Percentiles rank a stretch among this genome's conserved stretches.
Conservation (phyloP, 345 rosid species). For the Garcia nutans region DNA sequence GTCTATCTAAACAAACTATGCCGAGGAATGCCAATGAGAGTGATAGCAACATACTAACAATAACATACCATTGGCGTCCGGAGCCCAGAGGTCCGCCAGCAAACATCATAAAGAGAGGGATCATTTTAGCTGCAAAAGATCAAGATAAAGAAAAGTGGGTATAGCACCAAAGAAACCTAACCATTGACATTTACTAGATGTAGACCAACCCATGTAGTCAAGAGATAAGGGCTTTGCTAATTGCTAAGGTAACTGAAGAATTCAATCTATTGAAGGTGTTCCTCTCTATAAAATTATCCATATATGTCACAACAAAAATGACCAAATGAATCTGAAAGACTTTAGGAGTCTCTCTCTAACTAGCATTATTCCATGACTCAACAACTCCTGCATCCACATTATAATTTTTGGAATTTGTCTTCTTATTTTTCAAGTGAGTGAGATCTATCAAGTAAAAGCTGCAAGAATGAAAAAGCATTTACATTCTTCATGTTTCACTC, state of each 20-base stretch:
- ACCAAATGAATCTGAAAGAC: neutral
- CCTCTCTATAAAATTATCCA: too few relatives aligned
- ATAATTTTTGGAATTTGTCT: neutral
- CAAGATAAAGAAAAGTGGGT: slow-evolving; percentile 6
- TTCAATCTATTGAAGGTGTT: neutral
- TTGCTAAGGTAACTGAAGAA: neutral
- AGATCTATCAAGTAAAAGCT: neutral
- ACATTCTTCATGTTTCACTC: too few relatives aligned
- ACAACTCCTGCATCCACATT: neutral
- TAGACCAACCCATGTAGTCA: neutral
- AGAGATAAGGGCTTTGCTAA: neutral
- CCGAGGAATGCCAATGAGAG: too few relatives aligned
- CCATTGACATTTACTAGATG: neutral
- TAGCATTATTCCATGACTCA: neutral
- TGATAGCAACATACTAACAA: too few relatives aligned
- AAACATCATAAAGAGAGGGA: slow-evolving; percentile 88
- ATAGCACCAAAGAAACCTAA: slow-evolving; percentile 9
- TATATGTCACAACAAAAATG: neutral
- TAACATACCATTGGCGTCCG: slow-evolving; percentile 75
- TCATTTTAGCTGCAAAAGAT: slow-evolving; percentile 76
- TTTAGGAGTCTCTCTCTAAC: neutral
- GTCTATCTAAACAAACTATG: too few relatives aligned
- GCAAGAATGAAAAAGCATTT: neutral
- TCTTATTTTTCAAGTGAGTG: neutral
- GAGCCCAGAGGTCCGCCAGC: slow-evolving; percentile 97